Percentiles rank a stretch among this genome's conserved stretches.
phyloP scores from a whole-genome alignment of 2,329 filamentous ascomycete species.

The Epicoccum nigrum region DNA sequence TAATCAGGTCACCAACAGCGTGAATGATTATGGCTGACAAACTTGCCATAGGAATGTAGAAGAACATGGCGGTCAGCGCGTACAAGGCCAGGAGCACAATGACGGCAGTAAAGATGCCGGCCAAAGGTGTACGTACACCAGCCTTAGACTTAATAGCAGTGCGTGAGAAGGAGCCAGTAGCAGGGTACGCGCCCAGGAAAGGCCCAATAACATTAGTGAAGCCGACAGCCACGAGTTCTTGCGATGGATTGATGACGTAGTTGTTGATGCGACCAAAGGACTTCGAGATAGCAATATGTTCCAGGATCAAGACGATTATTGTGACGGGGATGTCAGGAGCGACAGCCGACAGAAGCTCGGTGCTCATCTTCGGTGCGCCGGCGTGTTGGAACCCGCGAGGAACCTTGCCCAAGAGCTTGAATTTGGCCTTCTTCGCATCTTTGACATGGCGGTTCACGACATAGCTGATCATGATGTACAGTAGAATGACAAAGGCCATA shows the following conservation, averaged over 20 bases:
- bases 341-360: conserved; percentile 70
- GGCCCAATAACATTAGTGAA: conserved; percentile 88
- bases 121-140: conserved; percentile 88
- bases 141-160: conserved; percentile 98
- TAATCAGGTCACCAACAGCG: conserved; percentile 91
- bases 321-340: conserved; percentile 77
- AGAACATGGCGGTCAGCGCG: conserved; percentile 86
- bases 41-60: conserved; percentile 84
- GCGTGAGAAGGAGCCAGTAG: conserved; percentile 93
- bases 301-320: conserved; percentile 90
- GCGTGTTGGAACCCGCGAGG: conserved; percentile 88
- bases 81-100: conserved; percentile 92
- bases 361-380: conserved; percentile 72
- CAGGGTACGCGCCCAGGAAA: conserved; percentile 88
- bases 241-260: conserved; percentile 95
- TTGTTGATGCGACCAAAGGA: conserved; percentile 96
- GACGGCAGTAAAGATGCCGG: conserved; percentile 83
- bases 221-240: conserved; percentile 94
- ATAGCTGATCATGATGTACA: conserved; percentile 92
- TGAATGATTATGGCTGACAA: conserved; percentile 94
- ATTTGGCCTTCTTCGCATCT: conserved; percentile 61
- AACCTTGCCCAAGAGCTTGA: conserved; percentile 76
- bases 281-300: conserved; percentile 97
- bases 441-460: conserved; percentile 68
- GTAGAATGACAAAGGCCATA: conserved; percentile 86